Base-by-base conservation (phyloP, 2,329 filamentous ascomycete species). In the Pestalotiopsis sp. region DNA sequence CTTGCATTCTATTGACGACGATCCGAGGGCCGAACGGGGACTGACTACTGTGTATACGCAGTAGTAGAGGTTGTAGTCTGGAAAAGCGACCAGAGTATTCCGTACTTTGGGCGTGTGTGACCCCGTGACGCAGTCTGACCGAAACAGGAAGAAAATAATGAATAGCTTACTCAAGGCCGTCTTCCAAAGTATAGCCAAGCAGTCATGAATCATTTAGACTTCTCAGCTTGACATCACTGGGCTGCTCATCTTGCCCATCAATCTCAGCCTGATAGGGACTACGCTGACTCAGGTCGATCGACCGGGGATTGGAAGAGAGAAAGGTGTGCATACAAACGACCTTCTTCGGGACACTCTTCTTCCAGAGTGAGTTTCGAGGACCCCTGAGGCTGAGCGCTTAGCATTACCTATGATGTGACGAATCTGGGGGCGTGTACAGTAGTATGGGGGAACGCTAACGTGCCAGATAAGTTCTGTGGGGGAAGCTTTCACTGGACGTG, bases 381-480 rank as follows among this genome's bases (percentile, higher is more conserved):
- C 40, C 58, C 35, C 30, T 58, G 55, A 44, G 64, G 52, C 55
- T 58, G 55, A 52, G 52, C 64, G 39, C 20, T 52, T 44, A 35
- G 30, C 30, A 35, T 35, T 35, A 35, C 30, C 30, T 35, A 40
- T 22, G 63, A 44, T 66, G 55, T 66, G 64, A 66, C 64, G 64
- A 65, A 66, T 66, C 64, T 38, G 64, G 64, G 44, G 64, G 64
- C 55, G 52, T 22, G n/a, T 57, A 7, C 14, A 22, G 26, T 20
- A 20, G 38, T 57, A 56, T 57, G 63, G 63, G 63, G 64, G 59
- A 66, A 35, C 30, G 55, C 64, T 66, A 59, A 59, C 55, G 26
- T 60, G 62, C 64, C 64, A 65, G 66, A 68, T 65, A 65, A 71
- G 69, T 71, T 65, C 62, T 75, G 73, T 73, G 73, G 73, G 73